Percentiles rank a stretch among this genome's conserved stretches.
Evolutionary conservation across 225 moss, liverwort and hornwort species (phyloP).

Genomic region (Thuidium tamariscinum): DNA sequence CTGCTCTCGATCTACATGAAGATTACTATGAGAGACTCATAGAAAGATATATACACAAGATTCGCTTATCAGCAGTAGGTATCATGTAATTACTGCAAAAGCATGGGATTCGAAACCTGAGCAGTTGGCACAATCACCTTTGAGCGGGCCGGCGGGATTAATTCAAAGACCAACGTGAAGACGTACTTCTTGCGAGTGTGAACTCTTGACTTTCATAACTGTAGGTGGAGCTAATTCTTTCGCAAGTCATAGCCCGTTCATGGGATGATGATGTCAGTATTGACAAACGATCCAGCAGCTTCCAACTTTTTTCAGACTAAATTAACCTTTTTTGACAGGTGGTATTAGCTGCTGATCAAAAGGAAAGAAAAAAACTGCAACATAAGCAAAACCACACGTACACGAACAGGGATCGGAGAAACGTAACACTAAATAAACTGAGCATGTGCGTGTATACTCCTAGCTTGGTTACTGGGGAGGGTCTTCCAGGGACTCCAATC

Average conservation of each 20-base stretch:
- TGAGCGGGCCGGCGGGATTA: slow-evolving; percentile 16
- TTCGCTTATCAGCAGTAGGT: too few species aligned
- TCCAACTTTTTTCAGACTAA: background rate
- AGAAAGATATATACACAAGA: too few species aligned
- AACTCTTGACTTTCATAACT: slow-evolving; percentile 44
- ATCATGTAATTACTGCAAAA: background rate
- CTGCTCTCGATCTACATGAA: slow-evolving; percentile 23
- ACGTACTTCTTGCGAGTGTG: slow-evolving; percentile 59
- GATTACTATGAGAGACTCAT: background rate
- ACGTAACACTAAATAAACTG: slow-evolving; percentile 22
- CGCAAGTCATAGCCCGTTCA: background rate
- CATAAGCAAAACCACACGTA: background rate
- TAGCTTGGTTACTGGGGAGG: too few species aligned
- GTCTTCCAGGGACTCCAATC: background rate
- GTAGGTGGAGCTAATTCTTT: slow-evolving; percentile 32
- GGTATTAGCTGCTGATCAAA: too few species aligned
- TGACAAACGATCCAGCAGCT: background rate
- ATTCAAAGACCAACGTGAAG: slow-evolving; percentile 67
- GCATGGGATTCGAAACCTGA: background rate
- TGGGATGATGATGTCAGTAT: background rate
- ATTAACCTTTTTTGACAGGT: background rate
- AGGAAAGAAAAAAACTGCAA: background rate
- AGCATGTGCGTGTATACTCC: background rate
- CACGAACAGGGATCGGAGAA: slow-evolving; percentile 47
- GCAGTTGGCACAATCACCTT: slow-evolving; percentile 18